phyloP scores from a whole-genome alignment of 1,139 yeast species.

The Kazachstania sp. region DNA sequence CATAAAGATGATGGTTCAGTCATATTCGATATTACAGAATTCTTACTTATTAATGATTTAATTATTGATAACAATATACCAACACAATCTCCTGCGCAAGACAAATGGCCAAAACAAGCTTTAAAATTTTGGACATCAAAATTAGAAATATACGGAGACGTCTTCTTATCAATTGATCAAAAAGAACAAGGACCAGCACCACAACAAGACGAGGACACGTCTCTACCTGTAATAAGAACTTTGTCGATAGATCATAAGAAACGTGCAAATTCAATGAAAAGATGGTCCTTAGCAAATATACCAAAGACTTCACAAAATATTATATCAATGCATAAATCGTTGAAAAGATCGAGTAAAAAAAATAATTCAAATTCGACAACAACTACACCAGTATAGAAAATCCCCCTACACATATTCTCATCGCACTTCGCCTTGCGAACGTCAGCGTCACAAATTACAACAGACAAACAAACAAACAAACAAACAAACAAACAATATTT shows the following conservation, averaged over 20 bases:
- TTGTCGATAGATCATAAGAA: neutral
- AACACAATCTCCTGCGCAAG: neutral
- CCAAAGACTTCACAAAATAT: conserved; percentile 16
- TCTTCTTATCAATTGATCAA: neutral
- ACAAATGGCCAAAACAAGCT: conserved; percentile 11
- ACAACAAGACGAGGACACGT: neutral
- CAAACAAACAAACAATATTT: too few relatives aligned
- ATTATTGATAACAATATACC: conserved; percentile 21
- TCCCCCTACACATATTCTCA: too few relatives aligned
- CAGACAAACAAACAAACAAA: too few relatives aligned
- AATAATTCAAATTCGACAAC: neutral
- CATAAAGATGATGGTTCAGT: conserved; percentile 25
- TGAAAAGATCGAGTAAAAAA: conserved; percentile 8
- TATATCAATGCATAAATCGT: conserved; percentile 15
- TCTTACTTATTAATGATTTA: conserved; percentile 57
- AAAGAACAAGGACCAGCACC: neutral
- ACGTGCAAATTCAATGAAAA: conserved; percentile 7
- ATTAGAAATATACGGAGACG: conserved; percentile 27
- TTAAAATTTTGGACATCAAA: conserved; percentile 44
- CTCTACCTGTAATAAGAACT: neutral
- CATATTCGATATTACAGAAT: conserved; percentile 65
- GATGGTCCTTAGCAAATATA: conserved; percentile 16
- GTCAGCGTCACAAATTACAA: too few relatives aligned
- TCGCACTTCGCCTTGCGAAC: too few relatives aligned
- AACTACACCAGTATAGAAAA: neutral